Base-by-base conservation (phyloP, 1,139 yeast species). In the Hyphopichia burtonii region DNA sequence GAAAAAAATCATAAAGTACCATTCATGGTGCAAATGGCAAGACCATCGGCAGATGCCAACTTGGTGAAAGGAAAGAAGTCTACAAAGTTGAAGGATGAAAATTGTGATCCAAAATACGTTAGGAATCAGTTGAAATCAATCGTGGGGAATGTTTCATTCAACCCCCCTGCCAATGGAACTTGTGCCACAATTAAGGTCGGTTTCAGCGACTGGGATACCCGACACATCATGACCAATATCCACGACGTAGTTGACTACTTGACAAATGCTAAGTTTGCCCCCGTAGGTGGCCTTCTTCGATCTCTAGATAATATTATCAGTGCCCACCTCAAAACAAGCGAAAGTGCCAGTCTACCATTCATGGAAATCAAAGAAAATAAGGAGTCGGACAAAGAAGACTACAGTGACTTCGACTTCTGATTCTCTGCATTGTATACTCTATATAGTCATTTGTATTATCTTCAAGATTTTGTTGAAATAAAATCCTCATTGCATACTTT, bases 11-110 rank as follows among this genome's bases (percentile, higher is more conserved):
- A 78, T 46, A 83, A 80, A 51, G 65, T 82, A 5, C 93, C 93
- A 4, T 77, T 71, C 52, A 76, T 82, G 71, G 57, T 86, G 2
- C 86, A 83, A 56, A 74, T 85, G 80, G 81, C 86, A 0, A 71
- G 63, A 47, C 80, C 81, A 8, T 62, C 67, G 27, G 22, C 30
- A 6, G 71, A 70, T 25, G 74, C 73, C 4, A 49, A 58, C 40
- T 54, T 69, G 14, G 58, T 63, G 1, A 61, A 58, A 41, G 62
- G 65, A 11, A 59, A 63, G 20, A 66, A 61, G 46, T 60, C 75
- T 1, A 60, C 62, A 37, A 73, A 72, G 44, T 54, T 71, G 28
- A 74, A 73, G 47, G 83, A 77, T 53, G 82, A 77, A 41, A 58
- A 78, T 41, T 76, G 83, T 49, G 90, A 85, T 46, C 74, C 85